Conservation (phyloP, 495 filamentous ascomycete genomes). For the Chaetomium tenue region DNA sequence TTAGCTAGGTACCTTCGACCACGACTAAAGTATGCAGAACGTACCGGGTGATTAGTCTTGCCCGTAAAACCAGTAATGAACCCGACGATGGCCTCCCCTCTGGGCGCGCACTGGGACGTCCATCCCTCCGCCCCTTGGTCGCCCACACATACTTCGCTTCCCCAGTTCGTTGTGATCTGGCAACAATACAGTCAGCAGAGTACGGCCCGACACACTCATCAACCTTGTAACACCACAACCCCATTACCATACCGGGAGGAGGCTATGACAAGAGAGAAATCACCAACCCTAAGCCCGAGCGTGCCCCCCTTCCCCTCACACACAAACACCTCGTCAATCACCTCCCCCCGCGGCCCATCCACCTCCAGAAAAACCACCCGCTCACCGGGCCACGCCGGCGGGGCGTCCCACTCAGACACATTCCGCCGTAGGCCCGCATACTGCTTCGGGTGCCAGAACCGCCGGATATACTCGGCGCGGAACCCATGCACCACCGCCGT, state of each 20-base stretch:
- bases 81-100: background rate
- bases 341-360: background rate
- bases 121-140: background rate
- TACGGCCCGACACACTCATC: too few relatives aligned
- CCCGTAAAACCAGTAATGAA: slow-evolving; percentile 1
- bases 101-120: background rate
- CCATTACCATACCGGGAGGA: background rate
- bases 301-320: background rate
- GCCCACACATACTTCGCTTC: background rate
- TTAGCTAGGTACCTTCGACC: too few relatives aligned
- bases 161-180: slow-evolving; percentile 5
- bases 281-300: background rate
- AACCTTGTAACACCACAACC: too few relatives aligned
- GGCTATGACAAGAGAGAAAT: background rate
- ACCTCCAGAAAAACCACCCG: background rate
- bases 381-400: background rate
- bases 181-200: background rate
- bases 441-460: background rate
- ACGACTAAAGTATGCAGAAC: background rate
- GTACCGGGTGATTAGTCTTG: background rate
- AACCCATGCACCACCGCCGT: background rate
- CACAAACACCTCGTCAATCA: background rate
- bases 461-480: background rate
- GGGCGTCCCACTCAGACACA: background rate
- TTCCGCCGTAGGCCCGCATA: background rate